These are phyloP conservation scores for Chenopodium suecicum DNA, from an alignment of 148 eudicot genomes.

Conservation along the genomic window DNA sequence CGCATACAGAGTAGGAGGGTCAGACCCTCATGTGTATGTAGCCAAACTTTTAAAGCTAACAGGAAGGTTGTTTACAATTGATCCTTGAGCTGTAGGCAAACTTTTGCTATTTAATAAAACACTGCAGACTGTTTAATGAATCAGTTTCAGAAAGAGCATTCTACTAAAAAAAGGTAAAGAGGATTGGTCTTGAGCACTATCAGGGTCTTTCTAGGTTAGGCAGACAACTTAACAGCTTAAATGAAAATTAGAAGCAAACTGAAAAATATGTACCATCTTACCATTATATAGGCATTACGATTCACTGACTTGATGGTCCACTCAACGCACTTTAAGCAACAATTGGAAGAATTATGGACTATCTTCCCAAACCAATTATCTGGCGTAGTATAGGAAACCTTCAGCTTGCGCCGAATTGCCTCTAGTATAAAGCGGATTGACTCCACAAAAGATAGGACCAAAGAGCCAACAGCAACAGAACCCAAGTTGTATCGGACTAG, in stretches of 20 bases:
- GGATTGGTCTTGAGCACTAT: background rate
- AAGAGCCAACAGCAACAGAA: slow-evolving; percentile 87
- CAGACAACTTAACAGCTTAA: background rate
- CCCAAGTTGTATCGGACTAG: slow-evolving; percentile 78
- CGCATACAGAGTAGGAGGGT: background rate
- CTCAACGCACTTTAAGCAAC: slow-evolving; percentile 58
- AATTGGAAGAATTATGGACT: slow-evolving; percentile 53
- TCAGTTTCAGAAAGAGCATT: background rate
- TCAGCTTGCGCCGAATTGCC: slow-evolving; percentile 77
- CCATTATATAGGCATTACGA: slow-evolving; percentile 96
- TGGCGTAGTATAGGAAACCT: slow-evolving; percentile 57
- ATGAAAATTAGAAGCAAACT: background rate
- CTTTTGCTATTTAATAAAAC: background rate
- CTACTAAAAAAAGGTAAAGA: background rate
- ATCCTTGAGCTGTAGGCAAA: background rate
- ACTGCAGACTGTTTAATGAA: no score
- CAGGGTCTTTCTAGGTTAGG: background rate
- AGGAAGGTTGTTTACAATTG: background rate
- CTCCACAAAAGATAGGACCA: slow-evolving; percentile 70
- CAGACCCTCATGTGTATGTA: background rate
- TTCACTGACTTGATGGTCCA: slow-evolving; percentile 88
- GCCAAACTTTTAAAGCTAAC: background rate
- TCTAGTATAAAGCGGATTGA: slow-evolving; percentile 78
- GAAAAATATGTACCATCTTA: slow-evolving; percentile 24
- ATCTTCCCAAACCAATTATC: slow-evolving; percentile 61